These are phyloP conservation scores for Exsudoporus frostii DNA, from an alignment of 768 basidiomycete species.

Conservation along the genomic window DNA sequence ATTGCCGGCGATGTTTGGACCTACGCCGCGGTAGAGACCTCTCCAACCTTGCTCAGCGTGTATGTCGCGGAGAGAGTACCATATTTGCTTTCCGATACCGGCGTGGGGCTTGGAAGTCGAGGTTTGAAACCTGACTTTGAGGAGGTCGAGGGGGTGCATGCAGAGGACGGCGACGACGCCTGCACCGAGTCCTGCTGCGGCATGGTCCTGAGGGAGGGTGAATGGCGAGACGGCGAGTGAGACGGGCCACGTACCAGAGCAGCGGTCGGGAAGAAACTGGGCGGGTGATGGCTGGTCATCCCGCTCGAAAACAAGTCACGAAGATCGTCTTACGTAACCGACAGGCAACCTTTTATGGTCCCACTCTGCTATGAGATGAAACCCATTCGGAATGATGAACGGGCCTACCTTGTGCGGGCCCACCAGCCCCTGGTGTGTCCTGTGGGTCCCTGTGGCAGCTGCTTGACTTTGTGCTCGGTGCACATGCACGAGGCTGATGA, in stretches of 20 bases:
- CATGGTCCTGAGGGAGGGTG: conserved; percentile 74
- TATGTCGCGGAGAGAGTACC: conserved; percentile 69
- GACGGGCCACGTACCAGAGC: conserved; percentile 26
- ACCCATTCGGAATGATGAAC: no score
- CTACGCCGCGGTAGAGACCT: conserved; percentile 88
- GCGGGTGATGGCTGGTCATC: conserved; percentile 31
- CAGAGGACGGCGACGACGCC: conserved; percentile 89
- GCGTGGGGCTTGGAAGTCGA: conserved; percentile 61
- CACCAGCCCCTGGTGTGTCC: no score
- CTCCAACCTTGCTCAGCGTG: conserved; percentile 71
- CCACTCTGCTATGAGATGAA: no score
- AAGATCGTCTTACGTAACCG: conserved; percentile 16
- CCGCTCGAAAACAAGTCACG: conserved; percentile 1
- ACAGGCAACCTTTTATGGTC: background rate
- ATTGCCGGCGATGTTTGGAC: conserved; percentile 90
- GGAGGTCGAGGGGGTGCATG: conserved; percentile 95
- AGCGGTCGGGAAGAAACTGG: conserved; percentile 43
- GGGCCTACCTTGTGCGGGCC: no score
- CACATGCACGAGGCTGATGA: background rate
- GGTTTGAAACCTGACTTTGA: conserved; percentile 94
- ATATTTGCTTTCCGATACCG: conserved; percentile 71
- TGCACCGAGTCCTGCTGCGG: conserved; percentile 88
- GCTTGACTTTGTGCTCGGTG: no score
- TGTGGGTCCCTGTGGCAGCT: no score
- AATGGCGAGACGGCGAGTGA: background rate